These are phyloP conservation scores for Oryza glumipatula DNA, from an alignment of 176 grass and related monocot genomes.

Conservation along the genomic window DNA sequence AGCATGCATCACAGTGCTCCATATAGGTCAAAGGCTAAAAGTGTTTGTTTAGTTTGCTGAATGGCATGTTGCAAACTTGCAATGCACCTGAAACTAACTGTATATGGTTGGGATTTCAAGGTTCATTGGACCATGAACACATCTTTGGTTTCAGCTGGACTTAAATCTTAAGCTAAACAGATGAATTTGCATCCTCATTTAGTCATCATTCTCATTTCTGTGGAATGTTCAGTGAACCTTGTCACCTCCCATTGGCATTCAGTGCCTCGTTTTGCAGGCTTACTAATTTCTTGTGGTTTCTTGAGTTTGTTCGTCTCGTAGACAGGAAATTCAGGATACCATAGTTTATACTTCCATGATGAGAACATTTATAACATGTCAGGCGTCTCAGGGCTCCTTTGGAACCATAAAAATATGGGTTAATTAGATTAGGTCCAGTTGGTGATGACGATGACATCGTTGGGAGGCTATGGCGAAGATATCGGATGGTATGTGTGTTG, in stretches of 20 bases:
- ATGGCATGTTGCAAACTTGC: not conserved
- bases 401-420: not conserved
- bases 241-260: not conserved
- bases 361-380: not conserved
- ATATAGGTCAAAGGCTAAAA: slow-evolving; percentile 33
- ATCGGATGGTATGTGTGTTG: too few species aligned
- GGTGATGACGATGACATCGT: not conserved
- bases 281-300: not conserved
- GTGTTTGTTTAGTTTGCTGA: slow-evolving; percentile 15
- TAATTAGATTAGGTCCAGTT: not conserved
- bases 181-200: slow-evolving; percentile 23
- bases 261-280: not conserved
- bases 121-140: not conserved
- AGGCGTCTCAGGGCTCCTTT: not conserved
- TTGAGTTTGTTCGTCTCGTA: not conserved
- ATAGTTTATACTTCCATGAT: not conserved
- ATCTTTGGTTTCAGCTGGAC: not conserved
- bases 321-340: not conserved
- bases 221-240: slow-evolving; percentile 27
- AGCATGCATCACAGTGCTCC: slow-evolving; percentile 40
- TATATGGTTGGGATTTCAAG: slow-evolving; percentile 16
- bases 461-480: not conserved
- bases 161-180: slow-evolving; percentile 32
- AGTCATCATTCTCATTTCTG: not conserved
- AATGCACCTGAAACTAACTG: slow-evolving; percentile 33